Conservation (phyloP, 805 yeast genomes). For the Yarrowia osloensis region DNA sequence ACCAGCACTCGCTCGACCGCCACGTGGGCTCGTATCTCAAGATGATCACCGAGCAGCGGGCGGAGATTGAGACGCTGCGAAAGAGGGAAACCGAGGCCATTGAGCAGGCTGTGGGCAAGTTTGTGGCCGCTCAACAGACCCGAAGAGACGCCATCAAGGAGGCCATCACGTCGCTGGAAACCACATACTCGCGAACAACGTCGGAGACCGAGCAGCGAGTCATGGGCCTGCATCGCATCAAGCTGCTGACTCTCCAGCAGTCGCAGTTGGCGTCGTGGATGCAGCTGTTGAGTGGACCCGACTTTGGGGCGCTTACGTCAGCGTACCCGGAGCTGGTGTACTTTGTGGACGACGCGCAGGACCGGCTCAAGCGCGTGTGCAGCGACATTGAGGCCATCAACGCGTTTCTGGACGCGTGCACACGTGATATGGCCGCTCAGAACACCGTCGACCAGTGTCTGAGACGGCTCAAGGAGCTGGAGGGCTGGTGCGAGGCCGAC, state of each 20-base stretch:
- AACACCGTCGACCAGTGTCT: conserved; percentile 10
- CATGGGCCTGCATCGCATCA: conserved; percentile 3
- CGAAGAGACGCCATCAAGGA: conserved; percentile 33
- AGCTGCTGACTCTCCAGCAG: conserved; percentile 4
- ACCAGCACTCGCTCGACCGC: conserved; percentile 71
- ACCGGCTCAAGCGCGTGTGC: background rate
- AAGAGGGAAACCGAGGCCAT: conserved; percentile 42
- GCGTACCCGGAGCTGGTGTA: conserved; percentile 7
- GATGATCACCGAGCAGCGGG: conserved; percentile 79
- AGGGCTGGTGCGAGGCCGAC: conserved; percentile 15
- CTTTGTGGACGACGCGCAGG: conserved; percentile 7
- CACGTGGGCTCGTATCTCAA: conserved; percentile 84
- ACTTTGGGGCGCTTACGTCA: background rate
- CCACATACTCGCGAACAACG: conserved; percentile 30
- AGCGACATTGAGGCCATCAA: conserved; percentile 15
- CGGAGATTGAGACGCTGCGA: conserved; percentile 69
- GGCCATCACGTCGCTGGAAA: conserved; percentile 31
- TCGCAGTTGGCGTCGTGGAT: background rate
- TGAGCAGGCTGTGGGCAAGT: conserved; percentile 33
- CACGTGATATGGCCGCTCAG: conserved; percentile 18
- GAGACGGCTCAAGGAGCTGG: conserved; percentile 19
- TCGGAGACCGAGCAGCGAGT: conserved; percentile 22
- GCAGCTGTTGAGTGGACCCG: background rate
- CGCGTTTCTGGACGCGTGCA: conserved; percentile 10
- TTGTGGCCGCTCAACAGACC: conserved; percentile 13